A percentile compares a stretch with the other conserved stretches of the same genome.
phyloP scores from a whole-genome alignment of 1,284 basidiomycete species.

The Xerocomus tenax region DNA sequence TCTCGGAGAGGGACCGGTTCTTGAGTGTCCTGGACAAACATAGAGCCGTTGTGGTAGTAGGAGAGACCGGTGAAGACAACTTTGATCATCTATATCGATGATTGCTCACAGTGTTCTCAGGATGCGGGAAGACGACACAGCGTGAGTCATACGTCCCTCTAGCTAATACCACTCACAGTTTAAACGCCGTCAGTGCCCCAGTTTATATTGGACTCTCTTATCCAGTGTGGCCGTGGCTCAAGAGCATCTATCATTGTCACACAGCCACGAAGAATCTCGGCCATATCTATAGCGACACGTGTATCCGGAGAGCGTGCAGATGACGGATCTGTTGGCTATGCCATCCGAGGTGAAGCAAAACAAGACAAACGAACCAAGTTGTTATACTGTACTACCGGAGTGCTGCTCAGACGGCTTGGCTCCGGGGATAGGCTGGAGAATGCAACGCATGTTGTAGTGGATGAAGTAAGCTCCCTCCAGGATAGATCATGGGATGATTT shows the following conservation, averaged over 20 bases:
- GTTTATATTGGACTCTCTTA: conserved; percentile 81
- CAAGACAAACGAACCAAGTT: conserved; percentile 62
- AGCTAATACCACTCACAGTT: background rate
- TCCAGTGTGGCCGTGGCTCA: conserved; percentile 54
- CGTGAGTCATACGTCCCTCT: conserved; percentile 32
- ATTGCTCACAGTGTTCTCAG: conserved; percentile 31
- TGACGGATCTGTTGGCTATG: conserved; percentile 81
- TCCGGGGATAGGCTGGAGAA: conserved; percentile 63
- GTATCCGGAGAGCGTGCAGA: conserved; percentile 82
- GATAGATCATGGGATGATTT: conserved; percentile 1
- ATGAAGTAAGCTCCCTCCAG: conserved; percentile 53
- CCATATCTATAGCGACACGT: conserved; percentile 81
- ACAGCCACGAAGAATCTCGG: conserved; percentile 84
- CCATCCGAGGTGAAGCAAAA: conserved; percentile 83
- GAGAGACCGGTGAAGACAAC: conserved; percentile 57
- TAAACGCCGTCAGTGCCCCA: conserved; percentile 58
- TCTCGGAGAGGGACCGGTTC: conserved; percentile 58
- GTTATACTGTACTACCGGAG: conserved; percentile 89
- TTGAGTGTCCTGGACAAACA: conserved; percentile 50
- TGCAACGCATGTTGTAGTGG: conserved; percentile 83
- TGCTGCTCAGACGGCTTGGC: conserved; percentile 75
- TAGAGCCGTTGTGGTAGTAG: conserved; percentile 74
- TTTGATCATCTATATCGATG: background rate
- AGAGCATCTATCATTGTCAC: conserved; percentile 78
- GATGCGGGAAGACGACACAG: conserved; percentile 87